Evolutionary conservation across 352 stramenopile species (phyloP).

Genomic region (Phytophthora crassamura): DNA sequence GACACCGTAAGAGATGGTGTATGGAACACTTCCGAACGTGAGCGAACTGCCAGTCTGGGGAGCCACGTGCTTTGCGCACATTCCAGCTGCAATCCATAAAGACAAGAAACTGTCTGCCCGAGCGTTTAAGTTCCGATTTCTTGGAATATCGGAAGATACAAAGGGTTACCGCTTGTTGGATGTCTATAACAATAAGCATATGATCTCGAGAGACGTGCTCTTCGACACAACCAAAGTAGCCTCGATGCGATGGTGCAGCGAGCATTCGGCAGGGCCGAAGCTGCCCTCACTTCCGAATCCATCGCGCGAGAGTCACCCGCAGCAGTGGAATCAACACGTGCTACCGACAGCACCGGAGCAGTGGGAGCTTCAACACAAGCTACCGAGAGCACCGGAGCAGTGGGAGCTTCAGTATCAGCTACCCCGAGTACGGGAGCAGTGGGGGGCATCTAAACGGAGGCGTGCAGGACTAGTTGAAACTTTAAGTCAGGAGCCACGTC

Average conservation of each 20-base stretch:
- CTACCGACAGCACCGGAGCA: neutral
- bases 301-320: neutral
- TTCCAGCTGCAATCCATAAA: slow-evolving; percentile 2
- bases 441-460: neutral
- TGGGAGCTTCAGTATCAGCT: neutral
- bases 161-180: neutral
- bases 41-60: slow-evolving; percentile 6
- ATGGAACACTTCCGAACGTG: slow-evolving; percentile 4
- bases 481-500: slow-evolving; percentile 1
- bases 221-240: slow-evolving; percentile 17
- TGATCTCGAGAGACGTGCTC: slow-evolving; percentile 9
- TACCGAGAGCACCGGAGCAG: neutral
- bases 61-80: slow-evolving; percentile 12
- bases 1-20: slow-evolving; percentile 10
- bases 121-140: neutral
- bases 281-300: slow-evolving; percentile 10
- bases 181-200: slow-evolving; percentile 11
- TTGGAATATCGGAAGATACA: neutral
- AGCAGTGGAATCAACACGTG: neutral
- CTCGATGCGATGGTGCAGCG: neutral
- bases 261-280: slow-evolving; percentile 2
- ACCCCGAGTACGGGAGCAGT: too few species aligned
- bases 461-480: neutral
- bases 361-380: neutral
- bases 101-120: slow-evolving; percentile 13